Percentiles rank a stretch among this genome's conserved stretches.
Conservation (phyloP, 345 rosid genomes). For the Eucalyptus polybractea region DNA sequence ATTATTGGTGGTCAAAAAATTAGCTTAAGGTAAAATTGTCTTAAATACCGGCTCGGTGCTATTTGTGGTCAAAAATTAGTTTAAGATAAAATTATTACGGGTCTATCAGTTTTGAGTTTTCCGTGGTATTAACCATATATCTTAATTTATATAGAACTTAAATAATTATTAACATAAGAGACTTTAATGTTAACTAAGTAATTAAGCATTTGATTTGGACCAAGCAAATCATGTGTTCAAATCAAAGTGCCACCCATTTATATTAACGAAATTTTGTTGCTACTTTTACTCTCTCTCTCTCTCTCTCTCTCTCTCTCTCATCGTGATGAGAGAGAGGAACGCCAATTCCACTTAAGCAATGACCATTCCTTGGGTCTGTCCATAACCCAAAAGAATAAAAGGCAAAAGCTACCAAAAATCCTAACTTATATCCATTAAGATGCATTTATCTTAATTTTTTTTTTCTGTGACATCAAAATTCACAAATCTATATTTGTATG, state of each 20-base stretch:
- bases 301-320: not conserved
- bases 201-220: not conserved
- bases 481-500: too few species aligned
- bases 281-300: not conserved
- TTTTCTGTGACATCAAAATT: too few species aligned
- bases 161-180: not conserved
- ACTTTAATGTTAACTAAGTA: not conserved
- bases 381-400: not conserved
- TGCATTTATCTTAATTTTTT: too few species aligned
- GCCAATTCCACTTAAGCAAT: not conserved
- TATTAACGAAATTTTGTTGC: not conserved
- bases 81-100: too few species aligned
- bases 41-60: rapidly evolving
- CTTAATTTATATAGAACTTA: not conserved
- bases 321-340: not conserved
- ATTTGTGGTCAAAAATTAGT: too few species aligned
- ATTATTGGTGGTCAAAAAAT: too few species aligned
- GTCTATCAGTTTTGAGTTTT: too few species aligned
- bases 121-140: not conserved
- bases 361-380: not conserved
- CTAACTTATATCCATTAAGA: too few species aligned
- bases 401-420: too few species aligned
- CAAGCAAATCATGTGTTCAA: not conserved
- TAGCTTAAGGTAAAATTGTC: too few species aligned
- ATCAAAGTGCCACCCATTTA: not conserved